Base-by-base conservation (phyloP, 2,329 filamentous ascomycete species). In the Colletotrichum sp. region DNA sequence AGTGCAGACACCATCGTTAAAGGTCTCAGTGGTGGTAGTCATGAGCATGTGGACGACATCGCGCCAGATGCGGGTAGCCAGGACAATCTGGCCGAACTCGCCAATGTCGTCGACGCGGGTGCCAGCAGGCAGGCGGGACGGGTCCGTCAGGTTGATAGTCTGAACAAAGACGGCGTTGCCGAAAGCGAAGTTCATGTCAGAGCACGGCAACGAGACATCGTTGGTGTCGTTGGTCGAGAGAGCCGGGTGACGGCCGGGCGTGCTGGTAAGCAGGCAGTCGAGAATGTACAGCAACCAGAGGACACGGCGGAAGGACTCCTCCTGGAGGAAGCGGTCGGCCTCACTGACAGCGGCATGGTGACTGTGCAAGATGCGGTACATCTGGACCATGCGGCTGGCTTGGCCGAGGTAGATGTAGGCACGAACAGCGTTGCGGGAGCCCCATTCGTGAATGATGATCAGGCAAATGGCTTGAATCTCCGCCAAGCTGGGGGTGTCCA, bases 371-470 rank as follows among this genome's bases (percentile, higher is more conserved):
- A 92, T 89, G 77, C 90, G 88, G 79, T 90, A 92, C 91, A 92
- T 92, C 84, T 92, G 91, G 36, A 91, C 87, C 90, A 92, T 92
- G 75, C 91, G 89, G n/a, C 90, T 88, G 36, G 91, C 91, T 81
- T 92, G 90, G 78, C 91, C 91, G 28, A 92, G 86, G 80, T 92
- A 92, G 81, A 92, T 89, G 85, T 92, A 92, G 77, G 91, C 91
- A 21, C 91, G 90, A 34, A 92, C 90, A 49, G 91, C 91, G 81
- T 92, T 92, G 57, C 91, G 85, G 73, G 89, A 89, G 64, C 91
- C 91, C 91, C 91, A 92, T 83, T 92, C 91, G 79, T 92, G 91
- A 68, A 92, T 90, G 78, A 91, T 89, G 78, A 92, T 84, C 71
- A 92, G 86, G 83, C 91, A 92, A 34, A 92, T 85, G 65, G 90